Evolutionary conservation across 2,329 filamentous ascomycete species (phyloP), one percentile per base, ranked within the genome.

Genomic region (Stylonectria norvegica): DNA sequence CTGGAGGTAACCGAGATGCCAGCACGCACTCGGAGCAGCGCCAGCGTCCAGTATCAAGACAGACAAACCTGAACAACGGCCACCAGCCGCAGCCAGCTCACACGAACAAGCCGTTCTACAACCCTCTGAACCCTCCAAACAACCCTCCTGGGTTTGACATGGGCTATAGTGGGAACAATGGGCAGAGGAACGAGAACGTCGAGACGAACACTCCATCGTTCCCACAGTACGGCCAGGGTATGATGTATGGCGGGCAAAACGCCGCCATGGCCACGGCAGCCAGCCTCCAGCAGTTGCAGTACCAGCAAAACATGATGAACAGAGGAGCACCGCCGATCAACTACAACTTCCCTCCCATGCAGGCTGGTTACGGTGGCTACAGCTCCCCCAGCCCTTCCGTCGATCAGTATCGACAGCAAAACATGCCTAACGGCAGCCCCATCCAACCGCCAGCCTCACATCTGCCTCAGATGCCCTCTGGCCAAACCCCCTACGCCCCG

Each of bases 291-390:
- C 76, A 75, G 50, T 57, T 81, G 50, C 76, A 79, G 47, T 81
- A 77, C 55, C 78, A 80, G 57, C 78, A 80, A 56, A 69, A 59
- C 53, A 70, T 81, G 66, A 69, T 82, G 60, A 68, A 69, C 33
- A 70, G 78, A 14, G 71, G 68, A 7, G 64, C 66, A 2, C 74
- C 76, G 10, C 72, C 72, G 8, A 72, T 80, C 65, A 73, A 69
- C 56, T 78, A 74, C 58, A 80, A 70, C 60, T 83, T 74, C 55
- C 71, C 75, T 4, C 59, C 65, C 6, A 74, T 82, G 70, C 77
- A 75, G 57, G 66, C 71, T 25, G 73, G 73, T 1, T 81, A 73
- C 52, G 69, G 65, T n/a, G 70, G 66, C n/a, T 81, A 73, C 53
- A 70, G 66, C 49, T 68, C 62, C 41, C 57, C 70, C 23, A 70